A percentile compares a stretch with the other conserved stretches of the same genome.
These are phyloP conservation scores for Fraxinus ornus DNA, from an alignment of 305 asterid species.

Conservation along the genomic window DNA sequence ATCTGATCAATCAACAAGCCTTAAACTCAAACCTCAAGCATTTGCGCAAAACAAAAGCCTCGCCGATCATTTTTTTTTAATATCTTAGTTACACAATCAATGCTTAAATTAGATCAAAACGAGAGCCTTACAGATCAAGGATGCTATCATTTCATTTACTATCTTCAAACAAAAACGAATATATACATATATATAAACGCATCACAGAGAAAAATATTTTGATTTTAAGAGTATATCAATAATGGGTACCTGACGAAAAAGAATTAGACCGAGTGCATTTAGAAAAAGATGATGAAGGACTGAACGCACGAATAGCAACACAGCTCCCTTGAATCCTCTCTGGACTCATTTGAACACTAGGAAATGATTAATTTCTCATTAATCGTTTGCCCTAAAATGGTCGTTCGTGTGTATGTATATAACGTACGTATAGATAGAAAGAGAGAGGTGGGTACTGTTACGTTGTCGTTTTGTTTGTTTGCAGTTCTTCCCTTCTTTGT, in stretches of 20 bases:
- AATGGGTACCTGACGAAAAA: conserved; percentile 29
- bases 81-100: not conserved
- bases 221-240: not conserved
- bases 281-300: conserved; percentile 38
- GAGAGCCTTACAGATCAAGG: not conserved
- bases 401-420: not conserved
- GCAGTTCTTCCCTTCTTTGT: conserved; percentile 10
- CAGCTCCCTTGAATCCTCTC: conserved; percentile 42
- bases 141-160: not conserved
- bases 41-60: not conserved
- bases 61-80: not conserved
- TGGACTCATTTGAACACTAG: conserved; percentile 31
- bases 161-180: not conserved
- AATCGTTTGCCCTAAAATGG: not conserved
- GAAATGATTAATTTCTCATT: conserved; percentile 3
- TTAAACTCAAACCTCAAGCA: not conserved
- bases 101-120: not conserved
- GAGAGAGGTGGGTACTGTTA: not conserved
- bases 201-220: not conserved
- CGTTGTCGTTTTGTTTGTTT: conserved; percentile 28
- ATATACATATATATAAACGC: not conserved
- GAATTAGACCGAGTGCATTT: conserved; percentile 36
- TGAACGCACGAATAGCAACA: conserved; percentile 31
- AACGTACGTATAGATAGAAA: not conserved
- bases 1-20: not conserved